A percentile compares a stretch with the other conserved stretches of the same genome.
These are phyloP conservation scores for Vitis rupestris DNA, from an alignment of 164 flowering plant genomes.

Conservation along the genomic window DNA sequence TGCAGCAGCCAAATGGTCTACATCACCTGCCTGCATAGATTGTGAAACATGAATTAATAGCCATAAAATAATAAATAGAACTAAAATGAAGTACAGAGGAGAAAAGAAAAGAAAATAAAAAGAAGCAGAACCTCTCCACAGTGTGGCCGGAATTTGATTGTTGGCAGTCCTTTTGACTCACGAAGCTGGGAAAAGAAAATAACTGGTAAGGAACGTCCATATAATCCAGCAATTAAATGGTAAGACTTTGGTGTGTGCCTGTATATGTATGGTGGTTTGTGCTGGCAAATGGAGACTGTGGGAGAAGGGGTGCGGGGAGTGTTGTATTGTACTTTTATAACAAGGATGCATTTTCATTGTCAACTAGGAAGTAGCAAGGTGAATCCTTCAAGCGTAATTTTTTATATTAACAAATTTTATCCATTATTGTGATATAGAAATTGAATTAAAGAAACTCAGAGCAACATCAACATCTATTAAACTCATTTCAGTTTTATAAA, in stretches of 20 bases:
- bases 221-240: no score
- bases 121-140: slow-evolving; percentile 54
- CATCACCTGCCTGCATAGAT: slow-evolving; percentile 66
- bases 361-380: no score
- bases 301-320: no score
- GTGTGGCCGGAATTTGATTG: slow-evolving; percentile 65
- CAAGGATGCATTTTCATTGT: no score
- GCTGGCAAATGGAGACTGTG: no score
- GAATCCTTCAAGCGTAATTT: no score
- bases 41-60: neutral
- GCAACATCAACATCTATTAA: neutral
- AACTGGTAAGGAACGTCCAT: neutral
- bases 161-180: slow-evolving; percentile 61
- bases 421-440: no score
- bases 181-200: slow-evolving; percentile 43
- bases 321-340: no score
- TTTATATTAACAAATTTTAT: no score
- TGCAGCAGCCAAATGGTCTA: slow-evolving; percentile 71
- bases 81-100: neutral
- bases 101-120: neutral
- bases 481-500: neutral
- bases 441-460: no score
- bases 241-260: no score
- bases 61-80: neutral
- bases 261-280: no score